Evolutionary conservation across 208 protist genomes (phyloP).

Genomic region (Crithidia bombi): DNA sequence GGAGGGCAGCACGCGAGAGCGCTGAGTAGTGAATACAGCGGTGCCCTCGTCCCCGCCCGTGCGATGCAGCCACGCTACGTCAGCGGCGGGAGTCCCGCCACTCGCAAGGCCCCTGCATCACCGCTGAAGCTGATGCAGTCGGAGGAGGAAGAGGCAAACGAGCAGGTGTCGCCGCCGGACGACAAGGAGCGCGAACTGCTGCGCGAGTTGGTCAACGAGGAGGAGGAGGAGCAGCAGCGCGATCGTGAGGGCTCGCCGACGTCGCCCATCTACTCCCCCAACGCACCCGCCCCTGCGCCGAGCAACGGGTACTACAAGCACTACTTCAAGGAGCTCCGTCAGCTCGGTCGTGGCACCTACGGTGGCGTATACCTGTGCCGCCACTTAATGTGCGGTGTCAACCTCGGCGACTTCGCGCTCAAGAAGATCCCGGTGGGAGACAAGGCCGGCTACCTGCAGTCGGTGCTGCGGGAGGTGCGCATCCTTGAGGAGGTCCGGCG

Average conservation of each 20-base stretch:
- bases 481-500: conserved; percentile 85
- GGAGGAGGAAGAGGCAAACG: conserved; percentile 8
- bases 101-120: background rate
- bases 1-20: background rate
- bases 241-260: conserved; percentile 11
- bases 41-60: conserved; percentile 1
- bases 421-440: conserved; percentile 93
- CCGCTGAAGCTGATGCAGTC: conserved; percentile 29
- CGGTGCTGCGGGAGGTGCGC: conserved; percentile 83
- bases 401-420: conserved; percentile 86
- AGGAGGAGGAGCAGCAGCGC: conserved; percentile 1
- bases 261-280: conserved; percentile 24
- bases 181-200: background rate
- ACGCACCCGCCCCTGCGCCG: conserved; percentile 4
- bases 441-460: conserved; percentile 76
- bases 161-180: background rate
- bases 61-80: background rate
- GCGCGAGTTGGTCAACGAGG: conserved; percentile 3
- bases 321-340: conserved; percentile 86
- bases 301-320: conserved; percentile 77
- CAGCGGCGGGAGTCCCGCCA: background rate
- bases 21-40: conserved; percentile 2
- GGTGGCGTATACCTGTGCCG: conserved; percentile 89
- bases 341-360: conserved; percentile 85
- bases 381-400: conserved; percentile 82